Evolutionary conservation across 768 basidiomycete genomes (phyloP).

Genomic region (Podaxis sp.): DNA sequence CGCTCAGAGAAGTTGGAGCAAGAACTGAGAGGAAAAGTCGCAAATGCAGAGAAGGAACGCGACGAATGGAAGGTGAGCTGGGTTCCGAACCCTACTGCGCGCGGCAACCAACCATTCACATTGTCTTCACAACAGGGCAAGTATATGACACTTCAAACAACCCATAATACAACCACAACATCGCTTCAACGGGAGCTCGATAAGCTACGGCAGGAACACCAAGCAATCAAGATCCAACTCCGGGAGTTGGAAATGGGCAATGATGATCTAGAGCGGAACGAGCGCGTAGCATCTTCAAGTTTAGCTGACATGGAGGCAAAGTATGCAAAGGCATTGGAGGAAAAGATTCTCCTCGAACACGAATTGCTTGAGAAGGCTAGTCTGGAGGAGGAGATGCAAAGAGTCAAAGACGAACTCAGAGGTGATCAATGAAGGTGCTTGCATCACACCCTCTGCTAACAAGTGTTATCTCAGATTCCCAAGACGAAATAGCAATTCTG

Average conservation of each 20-base stretch:
- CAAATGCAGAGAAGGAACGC: slow-evolving; percentile 68
- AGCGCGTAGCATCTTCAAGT: slow-evolving; percentile 82
- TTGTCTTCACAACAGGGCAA: slow-evolving; percentile 49
- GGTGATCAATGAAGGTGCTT: slow-evolving; percentile 47
- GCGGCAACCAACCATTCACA: slow-evolving; percentile 12
- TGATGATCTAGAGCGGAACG: slow-evolving; percentile 94
- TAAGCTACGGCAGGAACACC: slow-evolving; percentile 71
- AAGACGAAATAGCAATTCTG: slow-evolving; percentile 79
- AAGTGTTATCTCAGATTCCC: slow-evolving; percentile 58
- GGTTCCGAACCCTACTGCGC: not conserved
- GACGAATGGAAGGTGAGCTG: slow-evolving; percentile 90
- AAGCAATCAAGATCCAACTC: slow-evolving; percentile 67
- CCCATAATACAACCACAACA: slow-evolving; percentile 85
- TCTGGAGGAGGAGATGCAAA: slow-evolving; percentile 87
- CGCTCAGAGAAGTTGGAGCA: slow-evolving; percentile 83
- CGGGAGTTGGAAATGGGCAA: slow-evolving; percentile 96
- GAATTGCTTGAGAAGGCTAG: slow-evolving; percentile 89
- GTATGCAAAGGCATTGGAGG: slow-evolving; percentile 89
- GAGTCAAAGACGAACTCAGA: slow-evolving; percentile 89
- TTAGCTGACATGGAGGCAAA: slow-evolving; percentile 83
- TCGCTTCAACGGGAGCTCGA: slow-evolving; percentile 93
- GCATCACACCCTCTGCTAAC: slow-evolving; percentile 14
- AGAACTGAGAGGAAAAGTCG: slow-evolving; percentile 71
- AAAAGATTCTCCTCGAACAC: slow-evolving; percentile 96
- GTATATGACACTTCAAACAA: slow-evolving; percentile 86